These are phyloP conservation scores for Skeletonema grethae DNA, from an alignment of 108 stramenopile species.

Conservation along the genomic window DNA sequence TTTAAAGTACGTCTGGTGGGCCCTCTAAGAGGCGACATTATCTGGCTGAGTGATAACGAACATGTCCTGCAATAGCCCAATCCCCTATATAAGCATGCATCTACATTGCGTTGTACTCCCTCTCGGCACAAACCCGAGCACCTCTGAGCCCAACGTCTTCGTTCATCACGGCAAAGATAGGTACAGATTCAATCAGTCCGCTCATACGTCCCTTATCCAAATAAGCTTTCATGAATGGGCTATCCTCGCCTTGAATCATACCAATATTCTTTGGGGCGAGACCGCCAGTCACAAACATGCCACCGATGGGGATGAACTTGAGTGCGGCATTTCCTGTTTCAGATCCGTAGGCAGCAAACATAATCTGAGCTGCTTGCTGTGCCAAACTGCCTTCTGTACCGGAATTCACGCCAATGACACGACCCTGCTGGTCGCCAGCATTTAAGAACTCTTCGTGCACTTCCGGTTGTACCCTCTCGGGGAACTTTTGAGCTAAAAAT, in stretches of 20 bases:
- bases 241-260: constrained; percentile 78
- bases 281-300: constrained; percentile 94
- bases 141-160: constrained; percentile 97
- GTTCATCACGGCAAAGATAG: constrained; percentile 88
- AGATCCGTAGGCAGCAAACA: constrained; percentile 86
- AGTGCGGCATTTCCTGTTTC: constrained; percentile 90
- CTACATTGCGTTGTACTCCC: constrained; percentile 31
- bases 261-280: constrained; percentile 95
- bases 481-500: constrained; percentile 87
- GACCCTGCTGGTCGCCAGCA: constrained; percentile 73
- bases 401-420: constrained; percentile 64
- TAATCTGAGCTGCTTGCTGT: constrained; percentile 62
- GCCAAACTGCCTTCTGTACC: constrained; percentile 50
- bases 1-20: too few species aligned
- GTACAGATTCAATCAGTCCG: constrained; percentile 68
- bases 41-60: too few species aligned
- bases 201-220: constrained; percentile 91
- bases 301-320: constrained; percentile 94
- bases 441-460: constrained; percentile 71
- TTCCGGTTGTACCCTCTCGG: constrained; percentile 61
- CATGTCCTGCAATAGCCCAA: too few species aligned
- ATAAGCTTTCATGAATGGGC: constrained; percentile 90
- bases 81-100: neutral
- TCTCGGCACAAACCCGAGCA: constrained; percentile 61
- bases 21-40: too few species aligned